phyloP scores from a whole-genome alignment of 2,329 filamentous ascomycete species.

The Peltaster fructicola region DNA sequence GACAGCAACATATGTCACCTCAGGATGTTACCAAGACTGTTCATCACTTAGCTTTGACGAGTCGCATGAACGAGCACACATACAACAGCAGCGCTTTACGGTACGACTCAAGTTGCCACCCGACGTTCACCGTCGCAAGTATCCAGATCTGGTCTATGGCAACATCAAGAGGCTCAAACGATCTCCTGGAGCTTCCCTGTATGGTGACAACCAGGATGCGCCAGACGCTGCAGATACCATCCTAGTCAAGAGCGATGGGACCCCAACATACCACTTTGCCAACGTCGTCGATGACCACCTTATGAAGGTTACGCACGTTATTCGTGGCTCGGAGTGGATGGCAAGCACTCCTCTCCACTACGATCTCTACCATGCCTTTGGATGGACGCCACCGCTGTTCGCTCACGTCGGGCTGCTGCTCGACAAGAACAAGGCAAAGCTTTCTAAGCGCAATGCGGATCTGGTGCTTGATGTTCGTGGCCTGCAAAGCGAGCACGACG shows the following conservation, averaged over 20 bases:
- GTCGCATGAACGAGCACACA: constrained; percentile 48
- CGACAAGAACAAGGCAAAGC: constrained; percentile 30
- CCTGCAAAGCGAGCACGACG: constrained; percentile 38
- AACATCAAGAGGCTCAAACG: constrained; percentile 30
- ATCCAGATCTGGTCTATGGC: constrained; percentile 68
- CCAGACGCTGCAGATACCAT: constrained; percentile 63
- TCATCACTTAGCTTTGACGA: constrained; percentile 46
- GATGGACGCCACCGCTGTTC: constrained; percentile 30
- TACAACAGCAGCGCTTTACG: constrained; percentile 51
- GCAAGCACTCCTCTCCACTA: constrained; percentile 72
- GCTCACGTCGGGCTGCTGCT: constrained; percentile 32
- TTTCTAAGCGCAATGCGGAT: constrained; percentile 53
- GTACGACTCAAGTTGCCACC: constrained; percentile 55
- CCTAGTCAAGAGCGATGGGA: constrained; percentile 76
- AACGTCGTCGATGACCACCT: constrained; percentile 93
- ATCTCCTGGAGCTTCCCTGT: constrained; percentile 11
- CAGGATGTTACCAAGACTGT: constrained; percentile 58
- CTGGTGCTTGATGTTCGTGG: constrained; percentile 39
- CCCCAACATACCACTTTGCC: constrained; percentile 90
- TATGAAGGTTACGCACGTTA: constrained; percentile 92
- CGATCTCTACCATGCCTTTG: constrained; percentile 33
- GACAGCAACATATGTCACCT: constrained; percentile 41
- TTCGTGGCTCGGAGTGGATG: constrained; percentile 93
- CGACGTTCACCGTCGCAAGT: constrained; percentile 37
- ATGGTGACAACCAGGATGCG: constrained; percentile 15